Evolutionary conservation across 345 rosid species (phyloP).

Genomic region (Eucalyptus lansdowneana): DNA sequence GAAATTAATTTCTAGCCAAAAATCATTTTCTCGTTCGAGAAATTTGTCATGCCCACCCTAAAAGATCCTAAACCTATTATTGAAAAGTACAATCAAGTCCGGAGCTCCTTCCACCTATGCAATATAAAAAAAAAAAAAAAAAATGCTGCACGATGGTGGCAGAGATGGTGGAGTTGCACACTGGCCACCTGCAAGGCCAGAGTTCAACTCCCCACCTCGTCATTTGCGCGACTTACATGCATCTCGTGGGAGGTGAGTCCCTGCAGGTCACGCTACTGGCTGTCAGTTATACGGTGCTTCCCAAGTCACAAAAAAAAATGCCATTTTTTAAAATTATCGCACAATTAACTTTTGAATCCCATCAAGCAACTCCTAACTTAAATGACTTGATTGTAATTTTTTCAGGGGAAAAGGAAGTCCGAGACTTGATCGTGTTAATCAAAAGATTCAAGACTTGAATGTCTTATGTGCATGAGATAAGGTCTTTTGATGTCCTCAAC

Average conservation of each 20-base stretch:
- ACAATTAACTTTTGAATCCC: not conserved
- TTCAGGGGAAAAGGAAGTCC: not conserved
- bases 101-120: not conserved
- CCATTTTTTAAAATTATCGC: not conserved
- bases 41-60: too few relatives aligned
- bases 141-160: accelerated
- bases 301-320: too few relatives aligned
- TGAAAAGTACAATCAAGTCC: not conserved
- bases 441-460: not conserved
- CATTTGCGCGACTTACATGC: too few relatives aligned
- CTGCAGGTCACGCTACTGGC: too few relatives aligned
- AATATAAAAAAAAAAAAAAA: not conserved
- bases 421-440: too few relatives aligned
- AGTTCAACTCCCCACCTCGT: too few relatives aligned
- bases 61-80: not conserved
- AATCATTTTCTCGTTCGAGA: accelerated
- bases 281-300: accelerated
- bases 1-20: too few relatives aligned
- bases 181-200: too few relatives aligned
- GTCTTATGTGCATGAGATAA: not conserved
- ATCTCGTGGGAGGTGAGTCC: too few relatives aligned
- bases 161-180: too few relatives aligned
- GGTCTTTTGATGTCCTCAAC: not conserved
- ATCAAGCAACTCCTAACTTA: not conserved
- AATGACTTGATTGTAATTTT: not conserved